Base-by-base conservation (phyloP, 192 early-diverging fungal species). In the Coemansia sp. region DNA sequence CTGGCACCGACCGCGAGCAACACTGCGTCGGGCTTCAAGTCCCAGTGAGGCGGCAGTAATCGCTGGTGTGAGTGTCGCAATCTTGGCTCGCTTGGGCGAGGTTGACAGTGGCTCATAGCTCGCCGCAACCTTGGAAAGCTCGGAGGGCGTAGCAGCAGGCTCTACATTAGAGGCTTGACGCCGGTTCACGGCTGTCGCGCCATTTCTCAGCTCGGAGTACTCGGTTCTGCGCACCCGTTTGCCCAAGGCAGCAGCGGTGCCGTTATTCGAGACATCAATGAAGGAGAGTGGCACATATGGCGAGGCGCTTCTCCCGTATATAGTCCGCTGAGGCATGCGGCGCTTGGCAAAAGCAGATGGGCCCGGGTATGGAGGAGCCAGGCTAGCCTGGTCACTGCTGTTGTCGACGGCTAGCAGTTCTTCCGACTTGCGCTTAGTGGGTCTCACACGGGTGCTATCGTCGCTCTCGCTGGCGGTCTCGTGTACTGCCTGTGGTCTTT, bases 1-100 rank as follows among this genome's bases (percentile, higher is more conserved):
- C 13, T 26, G 35, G 3, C 39, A 37, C 31, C 62, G 33, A 21
- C 69, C 66, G 21, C 67, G 62, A 11, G 53, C 70, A 13, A 47
- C 31, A 53, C 70, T 64, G 34, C 76, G 70, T 36, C 63, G 66
- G 3, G 70, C 66, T 23, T 70, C 76, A 12, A 79, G 53, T 1
- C 76, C 76, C 4, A 79, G 62, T 1, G 76, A 79, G 1, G 67
- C 59, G 0, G 68, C 76, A 3, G 71, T 70, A 38, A 79, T 62
- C 28, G 38, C 16, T 35, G 76, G 76, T 28, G 71, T 73, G 21
- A 36, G 18, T 35, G n/a, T 18, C 1, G 50, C 45, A 16, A 3
- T 43, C n/a, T 34, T 26, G 11, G 6, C 52, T 31, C 26, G 52
- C 3, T 55, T 45, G 28, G 26, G 38, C 21, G 63, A 14, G 28